Base-by-base conservation (phyloP, 2,329 filamentous ascomycete species). In the Xylogone sp. region DNA sequence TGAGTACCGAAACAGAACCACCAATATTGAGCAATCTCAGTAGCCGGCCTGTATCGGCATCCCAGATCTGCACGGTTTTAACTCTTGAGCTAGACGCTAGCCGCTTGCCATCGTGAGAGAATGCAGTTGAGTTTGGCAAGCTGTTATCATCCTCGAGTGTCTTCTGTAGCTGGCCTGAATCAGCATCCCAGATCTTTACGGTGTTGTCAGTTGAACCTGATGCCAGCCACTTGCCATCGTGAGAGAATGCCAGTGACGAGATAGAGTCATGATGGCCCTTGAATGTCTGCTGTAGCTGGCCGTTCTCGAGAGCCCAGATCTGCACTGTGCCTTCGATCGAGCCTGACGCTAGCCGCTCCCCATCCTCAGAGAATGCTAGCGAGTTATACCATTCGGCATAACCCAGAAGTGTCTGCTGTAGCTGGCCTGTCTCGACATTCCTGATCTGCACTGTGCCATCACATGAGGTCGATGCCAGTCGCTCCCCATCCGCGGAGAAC, bases 351-450 rank as follows among this genome's bases (percentile, higher is more conserved):
- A 52, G 27, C 18, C 49, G 18, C 12, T 45, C 12, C 16, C 45
- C 39, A 24, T 52, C 50, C 9, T 45, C 22, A 24, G 50, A 52
- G 46, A 54, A 56, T 5, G 46, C 39, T 8, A 55, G 45, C 3
- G 45, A 8, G 21, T 47, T 47, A 31, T n/a, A 12, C 45, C 18
- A 18, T 10, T 34, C 18, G 4, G n/a, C 10, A 34, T 34, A 27
- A 5, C 21, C 45, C 27, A 16, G 10, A 39, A 52, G 49, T 43
- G 8, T 9, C 27, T 49, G 20, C 27, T 10, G n/a, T 16, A n/a
- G 20, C 19, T 49, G 34, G 12, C 50, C 50, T 27, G 45, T 48
- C 4, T 24, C 20, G 10, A 21, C 22, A 43, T 53, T 20, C 51
- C 51, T 51, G 13, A 51, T 16, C 21, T 21, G 51, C 21, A 46